Evolutionary conservation across 225 moss, liverwort and hornwort genomes (phyloP), one percentile per base, ranked within the genome.

Genomic region (Bryoerythrophyllum caledonicum): DNA sequence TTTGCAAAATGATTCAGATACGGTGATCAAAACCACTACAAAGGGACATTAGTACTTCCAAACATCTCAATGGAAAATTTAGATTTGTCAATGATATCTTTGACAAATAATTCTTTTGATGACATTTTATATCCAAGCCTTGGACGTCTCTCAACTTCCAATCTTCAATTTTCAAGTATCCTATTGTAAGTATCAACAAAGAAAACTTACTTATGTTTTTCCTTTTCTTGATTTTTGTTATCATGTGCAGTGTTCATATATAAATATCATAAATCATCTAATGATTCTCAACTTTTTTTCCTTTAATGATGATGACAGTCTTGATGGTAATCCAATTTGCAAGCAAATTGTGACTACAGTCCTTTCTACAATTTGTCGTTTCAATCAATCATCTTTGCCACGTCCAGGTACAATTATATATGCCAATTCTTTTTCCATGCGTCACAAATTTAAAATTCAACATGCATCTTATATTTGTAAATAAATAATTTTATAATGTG

Each of bases 101-200:
- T 66, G 28, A 28, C 9, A 48, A 0, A 66, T 26, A 66, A 66
- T 10, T 0, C 0, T 4, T 7, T 66, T 17, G 25, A 28, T 1
- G 4, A 17, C 9, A 4, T 66, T 9, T 8, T 17, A 66, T 66
- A 44, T 17, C 17, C 66, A 19, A 48, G 1, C 26, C 2, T 7
- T 19, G 10, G 48, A 17, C 19, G 6, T n/a, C 17, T 65, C 9
- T 16, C 16, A 26, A 8, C 25, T 53, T 74, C 53, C 11, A 74
- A 40, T 4, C 63, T 74, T 74, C 37, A 74, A 40, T 3, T 53
- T 64, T 63, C 54, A 20, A 74, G 53, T 19, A 19, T 53, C 6
- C 37, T 74, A 9, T 64, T 74, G 74, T 74, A 40, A 54, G 64
- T 26, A 26, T 25, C 7, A 44, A 40, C 43, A 15, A 62, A 0